Conservation (phyloP, 176 grass and related monocot species). For the Puccinellia tenuiflora region DNA sequence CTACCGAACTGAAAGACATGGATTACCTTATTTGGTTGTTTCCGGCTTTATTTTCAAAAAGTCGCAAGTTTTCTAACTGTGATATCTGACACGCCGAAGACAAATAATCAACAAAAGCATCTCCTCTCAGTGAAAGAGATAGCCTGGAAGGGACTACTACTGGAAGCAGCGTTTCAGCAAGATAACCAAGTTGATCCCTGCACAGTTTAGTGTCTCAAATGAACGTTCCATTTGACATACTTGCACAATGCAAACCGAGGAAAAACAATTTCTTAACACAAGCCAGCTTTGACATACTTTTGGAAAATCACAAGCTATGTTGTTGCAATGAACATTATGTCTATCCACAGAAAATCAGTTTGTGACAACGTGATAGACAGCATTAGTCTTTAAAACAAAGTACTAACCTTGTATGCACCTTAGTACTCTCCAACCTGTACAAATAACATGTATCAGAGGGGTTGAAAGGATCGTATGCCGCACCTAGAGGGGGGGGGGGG, state of each 20-base stretch:
- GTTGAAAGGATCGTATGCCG: too few species aligned
- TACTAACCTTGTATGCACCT: conserved; percentile 88
- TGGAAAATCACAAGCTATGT: too few species aligned
- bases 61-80: conserved; percentile 50
- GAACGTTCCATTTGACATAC: neutral
- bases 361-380: neutral
- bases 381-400: neutral
- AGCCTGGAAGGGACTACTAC: conserved; percentile 66
- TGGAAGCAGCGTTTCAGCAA: conserved; percentile 45
- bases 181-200: conserved; percentile 44
- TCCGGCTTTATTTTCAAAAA: conserved; percentile 39
- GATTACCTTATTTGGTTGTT: conserved; percentile 45
- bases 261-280: too few species aligned
- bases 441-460: conserved; percentile 8
- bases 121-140: conserved; percentile 53
- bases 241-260: too few species aligned
- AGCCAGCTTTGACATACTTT: too few species aligned
- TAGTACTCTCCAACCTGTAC: conserved; percentile 87
- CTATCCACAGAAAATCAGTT: neutral
- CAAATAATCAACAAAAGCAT: conserved; percentile 77
- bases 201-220: conserved; percentile 28
- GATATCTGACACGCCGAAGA: conserved; percentile 75
- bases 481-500: too few species aligned
- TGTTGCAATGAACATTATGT: too few species aligned
- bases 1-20: neutral